Base-by-base conservation (phyloP, 1,139 yeast genomes). In the Blastobotrys illinoisensis region DNA sequence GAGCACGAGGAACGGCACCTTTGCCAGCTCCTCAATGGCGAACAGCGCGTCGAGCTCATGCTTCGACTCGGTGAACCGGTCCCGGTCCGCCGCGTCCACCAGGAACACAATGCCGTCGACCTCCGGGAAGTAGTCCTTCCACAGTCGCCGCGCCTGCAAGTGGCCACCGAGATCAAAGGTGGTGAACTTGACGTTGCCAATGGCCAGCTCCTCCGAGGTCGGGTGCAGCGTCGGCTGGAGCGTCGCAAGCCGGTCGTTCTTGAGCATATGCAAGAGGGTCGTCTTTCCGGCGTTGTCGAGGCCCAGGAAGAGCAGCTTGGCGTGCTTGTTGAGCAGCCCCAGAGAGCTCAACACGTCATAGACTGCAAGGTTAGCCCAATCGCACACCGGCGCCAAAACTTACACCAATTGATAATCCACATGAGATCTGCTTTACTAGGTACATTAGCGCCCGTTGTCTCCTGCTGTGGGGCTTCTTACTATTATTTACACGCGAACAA, bases 111-210 rank as follows among this genome's bases (percentile, higher is more conserved):
- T 93, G 53, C 98, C 99, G 72, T 90, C 88, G 55, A 93, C 99
- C 74, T 93, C 99, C 54, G 99, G 99, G 85, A 95, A 93, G 74
- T 93, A 93, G 72, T 93, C 98, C 72, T 90, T 91, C 99, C 99
- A 93, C 70, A 93, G 83, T 76, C 99, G 89, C 77, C 99, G 91
- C 50, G 99, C 99, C 75, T 91, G 97, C 71, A 82, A 86, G 78
- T 93, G 99, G 47, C 99, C 99, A 73, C 99, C 99, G 67, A 93
- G 80, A 74, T 93, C 99, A 67, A 93, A 93, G 46, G 99, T 95
- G 58, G 99, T 93, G 80, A 93, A 93, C 73, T 93, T 86, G 61
- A 93, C 96, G 63, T 88, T 86, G 62, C 98, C 99, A 67, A 93
- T 93, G 58, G 98, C 95, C 66, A 93, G 81, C 72, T 93, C 99